Conservation (phyloP, 371 early-diverging fungal species). For the Rhizopus delemar region DNA sequence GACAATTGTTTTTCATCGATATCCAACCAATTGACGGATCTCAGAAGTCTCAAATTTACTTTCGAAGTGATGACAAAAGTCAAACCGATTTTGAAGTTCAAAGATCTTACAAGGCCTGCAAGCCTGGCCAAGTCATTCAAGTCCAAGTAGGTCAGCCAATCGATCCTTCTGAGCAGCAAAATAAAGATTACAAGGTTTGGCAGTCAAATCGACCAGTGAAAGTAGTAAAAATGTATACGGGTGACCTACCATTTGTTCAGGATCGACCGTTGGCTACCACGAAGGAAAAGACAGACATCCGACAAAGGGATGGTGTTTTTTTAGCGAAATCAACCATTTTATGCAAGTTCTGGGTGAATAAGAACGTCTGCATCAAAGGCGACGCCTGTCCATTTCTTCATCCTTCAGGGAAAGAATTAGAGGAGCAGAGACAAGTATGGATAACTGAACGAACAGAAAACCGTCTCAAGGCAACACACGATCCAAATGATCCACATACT, state of each 20-base stretch:
- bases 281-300: slow-evolving; percentile 11
- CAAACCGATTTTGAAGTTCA: slow-evolving; percentile 24
- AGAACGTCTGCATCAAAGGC: slow-evolving; percentile 45
- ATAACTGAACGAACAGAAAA: slow-evolving; percentile 43
- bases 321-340: slow-evolving; percentile 24
- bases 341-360: slow-evolving; percentile 63
- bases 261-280: slow-evolving; percentile 49
- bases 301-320: slow-evolving; percentile 20
- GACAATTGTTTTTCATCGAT: slow-evolving; percentile 55
- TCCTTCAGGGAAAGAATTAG: slow-evolving; percentile 37
- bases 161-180: slow-evolving; percentile 35
- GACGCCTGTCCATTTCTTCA: slow-evolving; percentile 50
- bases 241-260: slow-evolving; percentile 32
- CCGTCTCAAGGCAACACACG: slow-evolving; percentile 35
- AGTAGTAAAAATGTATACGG: slow-evolving; percentile 31
- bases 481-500: slow-evolving; percentile 55
- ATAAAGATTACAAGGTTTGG: slow-evolving; percentile 40
- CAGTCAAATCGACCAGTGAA: slow-evolving; percentile 44
- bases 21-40: slow-evolving; percentile 27
- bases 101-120: slow-evolving; percentile 32
- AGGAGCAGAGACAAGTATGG: slow-evolving; percentile 36
- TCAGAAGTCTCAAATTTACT: slow-evolving; percentile 47
- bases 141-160: slow-evolving; percentile 35
- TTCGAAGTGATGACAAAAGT: slow-evolving; percentile 51
- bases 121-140: slow-evolving; percentile 38